These are phyloP conservation scores for Clavulina sp. DNA, from an alignment of 768 basidiomycete genomes.

Conservation along the genomic window DNA sequence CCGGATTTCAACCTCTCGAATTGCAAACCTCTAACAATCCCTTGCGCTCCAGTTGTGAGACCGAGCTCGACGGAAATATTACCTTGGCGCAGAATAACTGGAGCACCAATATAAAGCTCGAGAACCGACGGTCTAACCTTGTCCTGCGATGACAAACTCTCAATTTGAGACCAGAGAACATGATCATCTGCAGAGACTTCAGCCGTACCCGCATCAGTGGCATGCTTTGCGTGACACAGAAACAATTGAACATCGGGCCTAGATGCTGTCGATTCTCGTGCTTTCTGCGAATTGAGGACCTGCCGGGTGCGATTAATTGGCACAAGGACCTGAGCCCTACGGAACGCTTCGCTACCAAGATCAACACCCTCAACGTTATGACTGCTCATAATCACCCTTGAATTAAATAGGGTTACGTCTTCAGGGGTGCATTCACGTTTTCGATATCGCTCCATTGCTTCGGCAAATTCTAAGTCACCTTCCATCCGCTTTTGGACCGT, in stretches of 20 bases:
- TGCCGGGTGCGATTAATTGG: background rate
- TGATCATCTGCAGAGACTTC: background rate
- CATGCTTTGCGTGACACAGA: conserved; percentile 17
- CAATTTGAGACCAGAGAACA: background rate
- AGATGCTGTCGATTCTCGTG: conserved; percentile 15
- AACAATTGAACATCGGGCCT: conserved; percentile 16
- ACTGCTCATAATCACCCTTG: background rate
- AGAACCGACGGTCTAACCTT: conserved; percentile 19
- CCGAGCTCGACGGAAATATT: conserved; percentile 20
- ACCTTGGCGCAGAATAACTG: conserved; percentile 17
- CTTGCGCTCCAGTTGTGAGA: conserved; percentile 19
- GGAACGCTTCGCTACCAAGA: background rate
- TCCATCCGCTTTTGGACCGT: background rate
- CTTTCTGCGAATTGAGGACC: conserved; percentile 1
- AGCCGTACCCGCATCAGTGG: background rate
- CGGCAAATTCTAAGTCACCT: background rate
- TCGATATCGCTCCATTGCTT: background rate
- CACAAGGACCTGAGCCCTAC: background rate
- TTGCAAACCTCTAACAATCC: conserved; percentile 11
- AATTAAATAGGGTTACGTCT: background rate
- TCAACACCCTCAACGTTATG: background rate
- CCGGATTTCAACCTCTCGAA: background rate
- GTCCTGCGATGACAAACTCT: background rate
- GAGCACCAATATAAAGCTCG: conserved; percentile 25
- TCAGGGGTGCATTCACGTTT: conserved; percentile 1